phyloP scores from a whole-genome alignment of 345 rosid species.

The Brassica nigra region DNA sequence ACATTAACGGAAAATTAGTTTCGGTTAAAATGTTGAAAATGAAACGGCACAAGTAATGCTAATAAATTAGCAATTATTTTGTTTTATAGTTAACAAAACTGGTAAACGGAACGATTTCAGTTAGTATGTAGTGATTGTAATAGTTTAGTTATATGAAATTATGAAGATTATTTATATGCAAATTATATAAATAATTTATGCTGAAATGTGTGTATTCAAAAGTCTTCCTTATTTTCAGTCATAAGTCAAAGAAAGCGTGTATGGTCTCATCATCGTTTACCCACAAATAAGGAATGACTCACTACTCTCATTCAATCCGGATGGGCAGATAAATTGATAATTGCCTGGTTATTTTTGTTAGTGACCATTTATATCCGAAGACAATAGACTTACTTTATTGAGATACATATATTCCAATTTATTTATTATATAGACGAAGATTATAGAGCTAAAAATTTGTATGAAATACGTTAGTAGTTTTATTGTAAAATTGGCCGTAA shows the following conservation, averaged over 20 bases:
- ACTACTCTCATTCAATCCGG: slow-evolving; percentile 11
- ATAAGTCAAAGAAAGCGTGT: slow-evolving; percentile 31
- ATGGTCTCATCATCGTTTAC: slow-evolving; percentile 24
- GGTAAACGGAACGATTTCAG: background rate
- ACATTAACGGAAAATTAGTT: background rate
- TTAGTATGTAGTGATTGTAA: background rate
- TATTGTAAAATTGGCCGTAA: background rate
- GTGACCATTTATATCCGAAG: background rate
- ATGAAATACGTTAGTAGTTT: background rate
- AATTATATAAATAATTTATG: background rate
- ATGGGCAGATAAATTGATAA: background rate
- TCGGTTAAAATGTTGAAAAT: background rate
- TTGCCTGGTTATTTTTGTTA: background rate
- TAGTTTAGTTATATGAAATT: background rate
- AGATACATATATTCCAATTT: background rate
- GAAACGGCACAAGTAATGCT: background rate
- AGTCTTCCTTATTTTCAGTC: slow-evolving; percentile 21
- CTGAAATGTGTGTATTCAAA: background rate
- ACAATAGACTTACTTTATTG: too few species aligned
- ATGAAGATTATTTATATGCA: background rate
- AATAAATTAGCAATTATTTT: background rate
- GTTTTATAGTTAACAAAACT: background rate
- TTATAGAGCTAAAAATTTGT: background rate
- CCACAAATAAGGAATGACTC: slow-evolving; percentile 26
- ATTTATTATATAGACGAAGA: background rate